Percentiles rank a stretch among this genome's conserved stretches.
Evolutionary conservation across 768 basidiomycete species (phyloP).

Genomic region (Leccinum barrowsii): DNA sequence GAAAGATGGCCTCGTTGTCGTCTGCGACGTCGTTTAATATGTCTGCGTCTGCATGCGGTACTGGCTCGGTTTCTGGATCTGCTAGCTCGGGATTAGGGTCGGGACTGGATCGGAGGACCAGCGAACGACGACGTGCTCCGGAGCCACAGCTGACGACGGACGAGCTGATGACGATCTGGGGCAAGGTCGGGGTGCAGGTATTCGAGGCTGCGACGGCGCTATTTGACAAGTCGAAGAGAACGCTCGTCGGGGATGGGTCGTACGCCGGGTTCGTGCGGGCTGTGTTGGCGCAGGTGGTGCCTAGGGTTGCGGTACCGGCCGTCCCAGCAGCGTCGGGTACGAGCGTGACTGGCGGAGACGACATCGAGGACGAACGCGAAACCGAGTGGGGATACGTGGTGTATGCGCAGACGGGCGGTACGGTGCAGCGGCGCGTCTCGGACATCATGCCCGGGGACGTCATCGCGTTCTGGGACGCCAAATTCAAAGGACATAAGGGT

Average conservation of each 20-base stretch:
- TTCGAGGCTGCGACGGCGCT: constrained; percentile 65
- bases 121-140: constrained; percentile 19
- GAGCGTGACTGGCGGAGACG: constrained; percentile 11
- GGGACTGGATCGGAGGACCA: constrained; percentile 1
- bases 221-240: constrained; percentile 72
- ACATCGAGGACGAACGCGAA: constrained; percentile 14
- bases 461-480: constrained; percentile 69
- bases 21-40: constrained; percentile 5
- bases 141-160: constrained; percentile 39
- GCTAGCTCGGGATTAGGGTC: too few species aligned
- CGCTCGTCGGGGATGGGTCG: constrained; percentile 81
- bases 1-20: constrained; percentile 4
- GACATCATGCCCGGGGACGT: constrained; percentile 89
- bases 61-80: neutral
- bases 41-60: neutral
- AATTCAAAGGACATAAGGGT: constrained; percentile 77
- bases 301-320: constrained; percentile 41
- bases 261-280: constrained; percentile 73
- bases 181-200: constrained; percentile 71
- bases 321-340: constrained; percentile 15
- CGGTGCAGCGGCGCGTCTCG: constrained; percentile 69
- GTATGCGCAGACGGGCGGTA: constrained; percentile 62
- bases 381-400: constrained; percentile 66
- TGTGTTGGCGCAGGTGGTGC: constrained; percentile 66
- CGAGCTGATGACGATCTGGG: constrained; percentile 68